Evolutionary conservation across 768 basidiomycete genomes (phyloP).

Genomic region (Gymnopilus junonius): DNA sequence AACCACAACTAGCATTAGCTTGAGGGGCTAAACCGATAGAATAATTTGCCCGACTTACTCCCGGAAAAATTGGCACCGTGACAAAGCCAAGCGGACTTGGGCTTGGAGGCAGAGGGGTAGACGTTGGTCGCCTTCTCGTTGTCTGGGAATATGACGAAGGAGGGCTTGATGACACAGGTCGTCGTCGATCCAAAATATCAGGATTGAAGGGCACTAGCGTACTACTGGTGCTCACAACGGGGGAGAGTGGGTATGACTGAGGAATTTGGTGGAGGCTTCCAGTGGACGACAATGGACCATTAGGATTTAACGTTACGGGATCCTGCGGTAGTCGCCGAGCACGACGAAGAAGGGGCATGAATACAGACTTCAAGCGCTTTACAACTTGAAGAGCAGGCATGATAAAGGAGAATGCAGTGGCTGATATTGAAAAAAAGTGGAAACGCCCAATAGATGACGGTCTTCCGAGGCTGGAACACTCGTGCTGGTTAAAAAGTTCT

Average conservation of each 20-base stretch:
- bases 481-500: no score
- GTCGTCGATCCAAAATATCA: neutral
- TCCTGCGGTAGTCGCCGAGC: neutral
- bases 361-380: conserved; percentile 2
- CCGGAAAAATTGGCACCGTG: neutral
- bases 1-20: neutral
- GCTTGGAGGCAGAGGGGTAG: neutral
- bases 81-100: neutral
- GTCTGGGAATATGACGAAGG: neutral
- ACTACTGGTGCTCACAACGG: conserved; percentile 4
- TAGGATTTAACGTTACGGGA: neutral
- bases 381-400: neutral
- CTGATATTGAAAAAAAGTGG: neutral
- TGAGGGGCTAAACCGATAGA: neutral
- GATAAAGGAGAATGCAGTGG: neutral
- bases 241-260: neutral
- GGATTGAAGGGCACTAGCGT: conserved; percentile 3
- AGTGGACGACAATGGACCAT: neutral
- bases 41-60: neutral
- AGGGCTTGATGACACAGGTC: neutral
- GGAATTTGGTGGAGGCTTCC: neutral
- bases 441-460: no score
- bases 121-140: neutral
- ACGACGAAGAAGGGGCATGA: neutral
- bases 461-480: no score